phyloP scores from a whole-genome alignment of 768 basidiomycete species.

The Auriculariales sp. region DNA sequence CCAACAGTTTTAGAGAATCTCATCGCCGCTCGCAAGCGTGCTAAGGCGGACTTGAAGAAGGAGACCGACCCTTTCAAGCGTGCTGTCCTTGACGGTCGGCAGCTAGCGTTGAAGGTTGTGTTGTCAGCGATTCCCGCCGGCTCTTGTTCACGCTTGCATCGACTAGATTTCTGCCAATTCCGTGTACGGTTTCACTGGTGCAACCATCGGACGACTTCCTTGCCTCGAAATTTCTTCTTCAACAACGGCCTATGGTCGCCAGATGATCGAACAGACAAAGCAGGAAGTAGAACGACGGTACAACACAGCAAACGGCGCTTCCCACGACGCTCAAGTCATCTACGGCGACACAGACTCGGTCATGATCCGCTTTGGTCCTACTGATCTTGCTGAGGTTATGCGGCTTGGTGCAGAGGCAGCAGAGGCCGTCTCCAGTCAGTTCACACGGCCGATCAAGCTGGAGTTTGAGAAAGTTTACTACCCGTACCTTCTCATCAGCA shows the following conservation, averaged over 20 bases:
- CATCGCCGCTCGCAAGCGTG: constrained; percentile 83
- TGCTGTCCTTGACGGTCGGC: constrained; percentile 92
- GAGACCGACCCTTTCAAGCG: constrained; percentile 96
- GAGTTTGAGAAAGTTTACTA: constrained; percentile 99
- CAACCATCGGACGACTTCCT: constrained; percentile 91
- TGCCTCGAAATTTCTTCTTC: constrained; percentile 94
- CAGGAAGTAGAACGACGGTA: constrained; percentile 88
- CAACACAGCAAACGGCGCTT: constrained; percentile 67
- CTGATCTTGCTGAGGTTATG: constrained; percentile 80
- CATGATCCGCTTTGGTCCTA: constrained; percentile 93
- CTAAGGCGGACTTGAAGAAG: constrained; percentile 89
- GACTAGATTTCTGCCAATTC: constrained; percentile 94
- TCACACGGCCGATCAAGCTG: constrained; percentile 91
- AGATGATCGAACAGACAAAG: constrained; percentile 98
- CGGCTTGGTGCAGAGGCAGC: constrained; percentile 86
- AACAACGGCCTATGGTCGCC: constrained; percentile 88
- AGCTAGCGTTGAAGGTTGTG: constrained; percentile 85
- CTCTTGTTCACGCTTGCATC: not conserved
- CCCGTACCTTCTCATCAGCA: constrained; percentile 94
- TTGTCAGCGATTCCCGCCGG: not conserved
- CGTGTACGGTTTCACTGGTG: constrained; percentile 97
- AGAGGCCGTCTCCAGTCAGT: constrained; percentile 76
- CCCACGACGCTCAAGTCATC: constrained; percentile 83
- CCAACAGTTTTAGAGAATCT: constrained; percentile 90
- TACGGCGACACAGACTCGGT: constrained; percentile 99